Conservation (phyloP, 2,329 filamentous ascomycete genomes). For the Cordyceps sp. region DNA sequence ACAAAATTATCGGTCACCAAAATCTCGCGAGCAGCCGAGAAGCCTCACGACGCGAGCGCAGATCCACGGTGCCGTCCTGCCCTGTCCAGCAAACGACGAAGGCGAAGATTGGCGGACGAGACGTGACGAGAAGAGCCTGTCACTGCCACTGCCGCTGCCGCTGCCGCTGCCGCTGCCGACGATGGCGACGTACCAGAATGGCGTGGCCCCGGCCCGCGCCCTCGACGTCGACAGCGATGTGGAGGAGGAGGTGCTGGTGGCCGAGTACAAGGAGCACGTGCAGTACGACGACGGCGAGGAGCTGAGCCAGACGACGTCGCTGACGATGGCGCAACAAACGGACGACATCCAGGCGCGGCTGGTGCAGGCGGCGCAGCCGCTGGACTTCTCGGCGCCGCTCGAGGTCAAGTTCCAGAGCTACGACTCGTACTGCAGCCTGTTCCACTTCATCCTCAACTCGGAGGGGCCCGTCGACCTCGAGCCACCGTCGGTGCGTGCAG, state of each 20-base stretch:
- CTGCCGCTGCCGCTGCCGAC: too few species aligned
- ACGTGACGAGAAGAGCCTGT: too few species aligned
- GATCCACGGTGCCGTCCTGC: constrained; percentile 15
- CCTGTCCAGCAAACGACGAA: too few species aligned
- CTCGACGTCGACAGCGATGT: constrained; percentile 77
- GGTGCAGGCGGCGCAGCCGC: constrained; percentile 76
- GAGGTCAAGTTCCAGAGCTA: constrained; percentile 98
- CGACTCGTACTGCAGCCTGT: constrained; percentile 97
- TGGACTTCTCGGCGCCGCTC: constrained; percentile 89
- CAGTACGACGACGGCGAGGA: constrained; percentile 80
- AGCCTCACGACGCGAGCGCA: constrained; percentile 11
- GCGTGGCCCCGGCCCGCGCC: constrained; percentile 39
- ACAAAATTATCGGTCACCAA: constrained; percentile 14
- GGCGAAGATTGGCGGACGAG: too few species aligned
- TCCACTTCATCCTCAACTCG: constrained; percentile 98
- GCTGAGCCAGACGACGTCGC: constrained; percentile 55
- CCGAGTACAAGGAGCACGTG: constrained; percentile 92
- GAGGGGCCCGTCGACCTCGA: constrained; percentile 97
- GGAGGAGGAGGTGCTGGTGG: constrained; percentile 88
- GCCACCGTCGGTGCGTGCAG: constrained; percentile 68
- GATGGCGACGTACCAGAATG: constrained; percentile 49
- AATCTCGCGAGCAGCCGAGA: constrained; percentile 11
- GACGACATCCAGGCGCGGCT: constrained; percentile 91
- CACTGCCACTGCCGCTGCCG: too few species aligned
- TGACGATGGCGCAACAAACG: constrained; percentile 55